Percentiles rank a stretch among this genome's conserved stretches.
These are phyloP conservation scores for Hypoxylon lenormandii DNA, from an alignment of 495 filamentous ascomycete species.

Conservation along the genomic window DNA sequence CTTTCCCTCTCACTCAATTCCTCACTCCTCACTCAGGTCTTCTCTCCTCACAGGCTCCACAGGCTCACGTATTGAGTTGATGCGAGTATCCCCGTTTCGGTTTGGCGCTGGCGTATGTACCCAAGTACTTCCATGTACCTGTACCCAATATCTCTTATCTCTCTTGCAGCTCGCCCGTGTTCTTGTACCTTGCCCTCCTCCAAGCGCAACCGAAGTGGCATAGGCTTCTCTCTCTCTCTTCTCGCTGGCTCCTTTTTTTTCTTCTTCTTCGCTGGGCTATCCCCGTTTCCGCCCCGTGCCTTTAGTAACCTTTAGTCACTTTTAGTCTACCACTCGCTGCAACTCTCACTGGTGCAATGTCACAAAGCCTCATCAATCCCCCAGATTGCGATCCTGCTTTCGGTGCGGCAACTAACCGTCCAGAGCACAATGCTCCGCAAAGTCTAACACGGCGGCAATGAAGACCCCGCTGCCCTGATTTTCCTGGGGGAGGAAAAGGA, in stretches of 20 bases:
- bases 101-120: too few relatives aligned
- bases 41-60: too few relatives aligned
- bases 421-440: conserved; percentile 13
- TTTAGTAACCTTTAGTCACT: conserved; percentile 37
- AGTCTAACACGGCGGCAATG: not conserved
- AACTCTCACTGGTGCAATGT: conserved; percentile 27
- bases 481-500: not conserved
- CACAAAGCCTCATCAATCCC: conserved; percentile 43
- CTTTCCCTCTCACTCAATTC: too few relatives aligned
- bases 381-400: conserved; percentile 43
- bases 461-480: not conserved
- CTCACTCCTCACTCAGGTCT: too few relatives aligned
- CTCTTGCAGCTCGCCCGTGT: not conserved
- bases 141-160: not conserved
- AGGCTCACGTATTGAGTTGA: too few relatives aligned
- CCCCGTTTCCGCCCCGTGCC: conserved; percentile 36
- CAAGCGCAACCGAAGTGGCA: not conserved
- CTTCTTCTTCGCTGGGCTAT: conserved; percentile 41
- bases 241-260: too few relatives aligned
- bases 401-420: conserved; percentile 34
- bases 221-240: conserved; percentile 13
- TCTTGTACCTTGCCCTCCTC: conserved; percentile 10
- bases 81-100: too few relatives aligned
- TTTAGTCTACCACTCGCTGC: conserved; percentile 8
- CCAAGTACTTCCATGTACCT: conserved; percentile 17